Evolutionary conservation across 1,139 yeast species (phyloP), one percentile per base, ranked within the genome.

Genomic region (Pneumocystis carinii): DNA sequence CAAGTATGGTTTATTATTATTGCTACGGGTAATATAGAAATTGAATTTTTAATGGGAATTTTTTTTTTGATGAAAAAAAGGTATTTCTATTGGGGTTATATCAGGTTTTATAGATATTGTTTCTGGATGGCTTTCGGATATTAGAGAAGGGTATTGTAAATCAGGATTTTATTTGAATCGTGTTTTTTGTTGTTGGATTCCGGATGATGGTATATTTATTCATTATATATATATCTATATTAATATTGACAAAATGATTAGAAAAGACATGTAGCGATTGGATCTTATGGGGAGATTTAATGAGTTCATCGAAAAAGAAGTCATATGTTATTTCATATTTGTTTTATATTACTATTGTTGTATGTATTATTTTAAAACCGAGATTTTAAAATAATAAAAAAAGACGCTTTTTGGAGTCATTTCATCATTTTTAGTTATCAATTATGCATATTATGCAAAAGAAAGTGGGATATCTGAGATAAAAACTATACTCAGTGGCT

Each of bases 61-160:
- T 24, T 48, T 48, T 48, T 42, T 24, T 48, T 48, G 1, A 19
- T 24, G 24, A 5, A 48, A 5, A 24, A 24, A 48, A 48, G 98
- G 97, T 0, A 62, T 86, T 0, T 69, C 79, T 2, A 86, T 90
- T 63, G 98, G 98, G 1, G 70, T 81, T 2, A 84, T 89, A 62
- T 97, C 98, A 0, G 95, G 89, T 0, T 78, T 81, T 37, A 76
- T 92, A 65, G 90, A 88, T 70, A 81, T 90, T 39, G 79, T 89
- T 35, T 89, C 97, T 0, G 92, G 90, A 63, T 88, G 92, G 81
- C 75, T 92, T 17, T 85, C 90, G 2, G 86, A 86, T 71, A 74
- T 90, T 66, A 82, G 89, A 67, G 76, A 81, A 1, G 98, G 98
- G 0, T 83, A 85, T 72, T 92, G 97, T 73, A 72, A 81, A 1